Conservation (phyloP, 148 eudicot genomes). For the Pharnaceum exiguum region DNA sequence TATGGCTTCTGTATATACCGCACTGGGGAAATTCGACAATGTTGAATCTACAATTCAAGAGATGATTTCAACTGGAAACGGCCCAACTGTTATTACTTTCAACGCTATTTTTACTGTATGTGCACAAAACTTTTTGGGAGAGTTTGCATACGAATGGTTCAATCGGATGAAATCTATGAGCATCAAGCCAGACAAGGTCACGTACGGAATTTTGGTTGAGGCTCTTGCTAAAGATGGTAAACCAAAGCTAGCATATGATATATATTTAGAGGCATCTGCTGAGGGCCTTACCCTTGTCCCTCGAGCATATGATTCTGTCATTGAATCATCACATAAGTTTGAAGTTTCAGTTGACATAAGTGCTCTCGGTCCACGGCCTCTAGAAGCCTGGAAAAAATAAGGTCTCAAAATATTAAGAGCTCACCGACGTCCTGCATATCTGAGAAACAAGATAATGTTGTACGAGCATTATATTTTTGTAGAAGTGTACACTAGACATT, state of each 20-base stretch:
- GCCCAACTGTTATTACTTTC: slow-evolving; percentile 78
- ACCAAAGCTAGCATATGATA: slow-evolving; percentile 76
- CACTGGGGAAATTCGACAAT: slow-evolving; percentile 54
- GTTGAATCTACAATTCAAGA: slow-evolving; percentile 63
- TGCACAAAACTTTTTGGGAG: slow-evolving; percentile 42
- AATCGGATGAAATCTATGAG: slow-evolving; percentile 50
- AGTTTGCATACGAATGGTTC: slow-evolving; percentile 80
- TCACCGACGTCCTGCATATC: no score
- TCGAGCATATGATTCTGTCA: slow-evolving; percentile 72
- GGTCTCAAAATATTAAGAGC: no score
- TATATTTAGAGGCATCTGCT: slow-evolving; percentile 51
- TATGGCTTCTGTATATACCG: slow-evolving; percentile 80
- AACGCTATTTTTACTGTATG: slow-evolving; percentile 86
- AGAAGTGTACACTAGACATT: no score
- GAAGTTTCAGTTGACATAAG: slow-evolving; percentile 53
- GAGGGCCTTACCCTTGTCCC: slow-evolving; percentile 56
- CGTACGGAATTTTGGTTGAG: slow-evolving; percentile 68
- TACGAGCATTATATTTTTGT: no score
- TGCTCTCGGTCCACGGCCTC: slow-evolving; percentile 64
- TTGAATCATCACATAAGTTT: slow-evolving; percentile 29
- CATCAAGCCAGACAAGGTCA: slow-evolving; percentile 62
- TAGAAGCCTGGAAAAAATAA: no score
- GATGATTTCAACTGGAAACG: slow-evolving; percentile 49
- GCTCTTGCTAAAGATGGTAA: slow-evolving; percentile 81
- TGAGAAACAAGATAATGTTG: no score